Evolutionary conservation across 2,329 filamentous ascomycete genomes (phyloP).

Genomic region (Sporothrix brunneoviolacea): DNA sequence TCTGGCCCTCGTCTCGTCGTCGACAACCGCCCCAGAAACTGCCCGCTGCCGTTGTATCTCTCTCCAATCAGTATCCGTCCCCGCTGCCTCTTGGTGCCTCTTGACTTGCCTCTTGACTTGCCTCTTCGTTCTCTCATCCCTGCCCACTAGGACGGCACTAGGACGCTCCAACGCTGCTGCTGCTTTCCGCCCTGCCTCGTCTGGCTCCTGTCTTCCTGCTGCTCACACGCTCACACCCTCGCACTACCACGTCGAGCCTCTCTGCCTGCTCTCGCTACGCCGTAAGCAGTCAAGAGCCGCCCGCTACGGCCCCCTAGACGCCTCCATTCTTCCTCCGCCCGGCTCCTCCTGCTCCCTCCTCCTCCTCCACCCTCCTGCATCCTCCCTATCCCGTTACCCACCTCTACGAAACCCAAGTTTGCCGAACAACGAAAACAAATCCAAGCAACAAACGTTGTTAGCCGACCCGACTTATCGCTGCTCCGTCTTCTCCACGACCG

Average conservation of each 20-base stretch:
- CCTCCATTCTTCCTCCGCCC: neutral
- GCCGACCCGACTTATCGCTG: slow-evolving; percentile 11
- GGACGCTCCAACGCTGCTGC: neutral
- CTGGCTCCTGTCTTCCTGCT: neutral
- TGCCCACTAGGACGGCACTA: slow-evolving; percentile 5
- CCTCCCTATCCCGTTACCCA: slow-evolving; percentile 7
- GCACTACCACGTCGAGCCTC: neutral
- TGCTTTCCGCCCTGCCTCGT: neutral
- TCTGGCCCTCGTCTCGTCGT: too few relatives aligned
- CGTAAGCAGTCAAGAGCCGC: slow-evolving; percentile 6
- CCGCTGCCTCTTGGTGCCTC: too few relatives aligned
- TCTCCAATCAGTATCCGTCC: too few relatives aligned
- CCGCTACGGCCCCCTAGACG: neutral
- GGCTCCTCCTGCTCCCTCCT: neutral
- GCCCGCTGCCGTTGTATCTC: too few relatives aligned
- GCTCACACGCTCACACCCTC: neutral
- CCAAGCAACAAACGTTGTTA: slow-evolving; percentile 1
- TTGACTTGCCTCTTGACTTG: neutral
- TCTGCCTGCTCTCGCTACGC: slow-evolving; percentile 2
- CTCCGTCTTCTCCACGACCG: neutral
- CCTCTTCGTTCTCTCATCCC: neutral
- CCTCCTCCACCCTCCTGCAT: too few relatives aligned
- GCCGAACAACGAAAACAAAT: slow-evolving; percentile 13
- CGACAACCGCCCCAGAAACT: too few relatives aligned
- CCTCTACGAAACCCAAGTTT: slow-evolving; percentile 5